phyloP scores from a whole-genome alignment of 495 filamentous ascomycete genomes.

The Talaromyces liani region DNA sequence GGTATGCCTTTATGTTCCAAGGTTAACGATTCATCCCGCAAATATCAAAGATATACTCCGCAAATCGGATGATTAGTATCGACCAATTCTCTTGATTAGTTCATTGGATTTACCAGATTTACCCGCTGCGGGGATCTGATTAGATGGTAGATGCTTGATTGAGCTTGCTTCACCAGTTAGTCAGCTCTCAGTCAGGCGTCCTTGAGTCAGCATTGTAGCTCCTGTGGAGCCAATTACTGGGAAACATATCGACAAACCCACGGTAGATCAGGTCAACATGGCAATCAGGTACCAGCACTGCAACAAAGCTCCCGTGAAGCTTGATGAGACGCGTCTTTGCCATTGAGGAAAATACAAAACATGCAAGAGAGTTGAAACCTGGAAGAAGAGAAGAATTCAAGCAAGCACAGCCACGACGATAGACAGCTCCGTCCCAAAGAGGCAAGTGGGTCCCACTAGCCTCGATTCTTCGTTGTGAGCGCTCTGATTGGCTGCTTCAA shows the following conservation, averaged over 20 bases:
- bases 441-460: not conserved
- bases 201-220: not conserved
- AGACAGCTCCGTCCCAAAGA: not conserved
- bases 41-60: not conserved
- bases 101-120: not conserved
- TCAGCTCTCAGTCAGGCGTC: not conserved
- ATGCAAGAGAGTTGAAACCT: not conserved
- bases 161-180: too few relatives aligned
- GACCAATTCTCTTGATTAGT: too few relatives aligned
- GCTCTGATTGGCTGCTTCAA: not conserved
- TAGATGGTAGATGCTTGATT: not conserved
- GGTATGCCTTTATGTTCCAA: not conserved
- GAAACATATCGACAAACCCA: not conserved
- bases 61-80: not conserved
- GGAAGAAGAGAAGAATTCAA: not conserved
- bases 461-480: not conserved
- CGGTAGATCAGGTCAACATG: not conserved
- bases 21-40: not conserved
- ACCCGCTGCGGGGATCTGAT: not conserved
- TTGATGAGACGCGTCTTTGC: not conserved
- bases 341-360: not conserved
- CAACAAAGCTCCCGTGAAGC: too few relatives aligned
- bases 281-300: not conserved
- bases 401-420: not conserved
- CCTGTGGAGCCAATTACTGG: not conserved